Evolutionary conservation across 768 basidiomycete genomes (phyloP).

Genomic region (Phanerochaete carnosa): DNA sequence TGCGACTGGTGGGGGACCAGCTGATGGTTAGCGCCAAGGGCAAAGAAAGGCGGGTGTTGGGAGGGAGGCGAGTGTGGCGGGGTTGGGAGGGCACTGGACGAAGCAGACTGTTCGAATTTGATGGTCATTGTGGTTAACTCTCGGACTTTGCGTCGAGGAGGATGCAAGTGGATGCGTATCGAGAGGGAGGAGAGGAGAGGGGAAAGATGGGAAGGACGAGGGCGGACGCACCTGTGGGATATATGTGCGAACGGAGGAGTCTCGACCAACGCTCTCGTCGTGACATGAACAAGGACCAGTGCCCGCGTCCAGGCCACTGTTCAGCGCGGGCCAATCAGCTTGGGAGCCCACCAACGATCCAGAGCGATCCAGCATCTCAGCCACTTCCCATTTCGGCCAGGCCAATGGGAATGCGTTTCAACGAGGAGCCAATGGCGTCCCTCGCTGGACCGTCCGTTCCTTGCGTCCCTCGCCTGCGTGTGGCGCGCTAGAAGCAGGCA

Average conservation of each 20-base stretch:
- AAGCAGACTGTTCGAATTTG: neutral
- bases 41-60: neutral
- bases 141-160: no score
- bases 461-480: neutral
- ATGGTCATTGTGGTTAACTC: slow-evolving; percentile 1
- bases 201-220: neutral
- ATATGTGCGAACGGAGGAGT: neutral
- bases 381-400: neutral
- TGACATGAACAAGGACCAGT: slow-evolving; percentile 9
- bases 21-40: neutral
- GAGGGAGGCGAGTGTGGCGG: slow-evolving; percentile 28
- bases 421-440: neutral
- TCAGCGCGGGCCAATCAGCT: slow-evolving; percentile 5
- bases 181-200: neutral
- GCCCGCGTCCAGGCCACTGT: slow-evolving; percentile 7
- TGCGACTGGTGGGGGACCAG: neutral
- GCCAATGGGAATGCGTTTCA: slow-evolving; percentile 3
- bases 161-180: neutral
- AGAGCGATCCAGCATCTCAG: slow-evolving; percentile 6
- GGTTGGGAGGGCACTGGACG: slow-evolving; percentile 24
- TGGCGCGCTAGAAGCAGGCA: neutral
- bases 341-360: slow-evolving; percentile 4
- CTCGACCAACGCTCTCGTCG: slow-evolving; percentile 9
- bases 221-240: neutral
- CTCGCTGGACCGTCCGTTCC: neutral